Conservation (phyloP, 2,329 filamentous ascomycete genomes). For the Neofusicoccum parvum region DNA sequence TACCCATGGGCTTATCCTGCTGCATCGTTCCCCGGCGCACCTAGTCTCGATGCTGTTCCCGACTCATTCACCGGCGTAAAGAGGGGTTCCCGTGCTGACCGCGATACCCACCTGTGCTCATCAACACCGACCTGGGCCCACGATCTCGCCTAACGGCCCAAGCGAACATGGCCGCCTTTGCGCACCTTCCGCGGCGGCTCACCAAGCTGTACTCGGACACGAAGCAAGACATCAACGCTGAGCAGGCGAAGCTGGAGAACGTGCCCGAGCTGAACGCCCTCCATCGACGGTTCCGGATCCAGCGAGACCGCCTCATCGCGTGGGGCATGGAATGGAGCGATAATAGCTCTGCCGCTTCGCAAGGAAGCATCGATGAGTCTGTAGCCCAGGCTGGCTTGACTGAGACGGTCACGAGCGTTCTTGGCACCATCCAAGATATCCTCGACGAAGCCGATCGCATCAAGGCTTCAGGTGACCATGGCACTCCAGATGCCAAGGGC, state of each 20-base stretch:
- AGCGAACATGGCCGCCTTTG: constrained; percentile 20
- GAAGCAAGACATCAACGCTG: constrained; percentile 71
- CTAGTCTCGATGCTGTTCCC: not conserved
- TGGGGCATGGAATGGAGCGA: constrained; percentile 85
- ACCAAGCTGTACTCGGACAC: constrained; percentile 79
- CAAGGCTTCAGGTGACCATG: constrained; percentile 54
- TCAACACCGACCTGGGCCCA: not conserved
- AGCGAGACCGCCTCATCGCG: constrained; percentile 75
- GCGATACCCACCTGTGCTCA: not conserved
- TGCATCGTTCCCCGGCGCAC: not conserved
- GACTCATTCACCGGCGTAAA: not conserved
- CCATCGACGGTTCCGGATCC: constrained; percentile 76
- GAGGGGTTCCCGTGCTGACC: constrained; percentile 8
- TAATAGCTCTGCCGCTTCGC: constrained; percentile 55
- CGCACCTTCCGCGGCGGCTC: constrained; percentile 49
- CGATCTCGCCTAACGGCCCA: not conserved
- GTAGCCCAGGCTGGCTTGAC: constrained; percentile 68
- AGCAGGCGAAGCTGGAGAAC: constrained; percentile 61
- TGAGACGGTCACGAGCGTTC: constrained; percentile 75
- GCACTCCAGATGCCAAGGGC: constrained; percentile 36
- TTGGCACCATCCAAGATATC: constrained; percentile 79
- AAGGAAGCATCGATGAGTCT: constrained; percentile 73
- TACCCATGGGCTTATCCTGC: not conserved
- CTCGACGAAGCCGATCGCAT: constrained; percentile 74
- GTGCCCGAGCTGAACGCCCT: constrained; percentile 69